Evolutionary conservation across 257 asterid genomes (phyloP), one percentile per base, ranked within the genome.

Genomic region (Przewalskia tangutica): DNA sequence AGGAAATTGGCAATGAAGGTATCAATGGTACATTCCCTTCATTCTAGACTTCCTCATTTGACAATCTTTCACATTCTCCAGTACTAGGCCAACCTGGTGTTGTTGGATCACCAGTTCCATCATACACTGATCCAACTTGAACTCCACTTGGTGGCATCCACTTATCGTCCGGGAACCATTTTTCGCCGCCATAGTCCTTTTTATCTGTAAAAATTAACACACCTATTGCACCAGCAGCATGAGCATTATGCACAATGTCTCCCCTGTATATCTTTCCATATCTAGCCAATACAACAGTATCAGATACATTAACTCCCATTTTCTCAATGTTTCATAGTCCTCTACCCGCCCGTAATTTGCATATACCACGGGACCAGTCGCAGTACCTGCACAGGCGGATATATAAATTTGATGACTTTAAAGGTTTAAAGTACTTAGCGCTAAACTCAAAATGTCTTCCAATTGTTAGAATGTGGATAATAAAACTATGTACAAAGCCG

Each of bases 61-160:
- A 86, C 77, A 93, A 77, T 88, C 98, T 90, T 90, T 94, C 97
- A 55, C 97, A 23, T 23, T 23, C 91, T 27, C 87, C 90, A 1
- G 89, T 89, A 86, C 98, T 93, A 56, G 98, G 88, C 97, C 97
- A 94, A 10, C 98, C 97, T 2, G 98, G 97, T 5, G 97, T 93
- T 36, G 95, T 93, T 3, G 97, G 98, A 70, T 94, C 97, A 7
- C 98, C 97, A 0, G 51, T 89, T 10, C 94, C 98, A 8, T 60
- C 87, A 75, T 83, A 93, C 32, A 91, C 86, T 4, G 97, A 80
- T 14, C 97, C 98, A 82, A 92, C 94, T 86, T 94, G 97, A 40
- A 93, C 98, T 17, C 97, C 98, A 54, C 88, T 94, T 6, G 98
- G 97, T 12, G 98, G 98, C 97, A 94, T 88, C 97, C 97, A 91